These are phyloP conservation scores for Brassica napus DNA, from an alignment of 345 rosid species.

Conservation along the genomic window DNA sequence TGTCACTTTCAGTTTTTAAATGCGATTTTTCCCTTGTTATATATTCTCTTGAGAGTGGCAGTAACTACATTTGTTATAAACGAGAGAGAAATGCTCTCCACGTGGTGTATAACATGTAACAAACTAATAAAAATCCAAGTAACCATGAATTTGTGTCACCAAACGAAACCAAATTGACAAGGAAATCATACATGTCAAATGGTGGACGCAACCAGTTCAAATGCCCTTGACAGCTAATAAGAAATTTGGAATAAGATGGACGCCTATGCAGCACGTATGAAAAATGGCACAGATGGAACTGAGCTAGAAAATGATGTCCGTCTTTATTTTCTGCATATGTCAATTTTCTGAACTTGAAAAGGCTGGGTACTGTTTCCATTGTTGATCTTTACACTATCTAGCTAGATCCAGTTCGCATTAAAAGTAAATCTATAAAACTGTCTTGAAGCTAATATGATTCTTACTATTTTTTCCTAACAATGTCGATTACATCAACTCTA, in stretches of 20 bases:
- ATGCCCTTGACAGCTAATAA: background rate
- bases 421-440: too few relatives aligned
- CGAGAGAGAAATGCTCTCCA: background rate
- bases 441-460: too few relatives aligned
- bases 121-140: background rate
- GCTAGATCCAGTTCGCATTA: too few relatives aligned
- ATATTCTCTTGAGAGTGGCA: background rate
- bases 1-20: too few relatives aligned
- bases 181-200: background rate
- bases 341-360: background rate
- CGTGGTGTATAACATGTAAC: background rate
- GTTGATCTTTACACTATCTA: too few relatives aligned
- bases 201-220: background rate
- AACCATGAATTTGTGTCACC: background rate
- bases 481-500: too few relatives aligned
- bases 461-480: too few relatives aligned
- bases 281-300: too few relatives aligned
- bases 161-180: background rate
- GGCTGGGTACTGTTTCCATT: background rate
- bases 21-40: too few relatives aligned
- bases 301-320: too few relatives aligned
- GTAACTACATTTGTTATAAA: background rate
- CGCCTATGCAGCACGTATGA: background rate
- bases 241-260: background rate
- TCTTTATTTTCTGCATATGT: background rate